Base-by-base conservation (phyloP, 2,329 filamentous ascomycete genomes). In the Fusarium ramigenum region DNA sequence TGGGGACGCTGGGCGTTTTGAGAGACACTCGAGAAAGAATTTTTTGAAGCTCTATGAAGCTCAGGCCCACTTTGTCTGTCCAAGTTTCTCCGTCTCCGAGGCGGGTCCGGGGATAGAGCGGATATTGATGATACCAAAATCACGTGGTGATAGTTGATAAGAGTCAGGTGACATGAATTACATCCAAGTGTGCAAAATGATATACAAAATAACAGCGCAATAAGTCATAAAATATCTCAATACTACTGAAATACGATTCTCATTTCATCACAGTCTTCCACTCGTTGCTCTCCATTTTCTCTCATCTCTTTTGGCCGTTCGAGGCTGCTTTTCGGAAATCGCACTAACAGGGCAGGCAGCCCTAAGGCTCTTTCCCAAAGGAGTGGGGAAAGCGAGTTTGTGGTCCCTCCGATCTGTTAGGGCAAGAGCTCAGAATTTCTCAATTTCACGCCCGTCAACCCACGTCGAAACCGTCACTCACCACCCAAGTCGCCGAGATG, bases 401-500 rank as follows among this genome's bases (percentile, higher is more conserved):
- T 79, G 76, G 79, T 78, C 73, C 77, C 74, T 77, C 77, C 61
- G 60, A 77, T 70, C 74, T 78, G 80, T 83, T 83, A 79, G 81
- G 79, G 79, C 79, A 83, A 83, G 83, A 84, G 81, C 85, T 86
- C 83, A 80, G 82, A 84, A 84, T 83, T 83, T 84, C 81, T 83
- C 82, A 82, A 82, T 79, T 80, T 78, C 83, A 85, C 50, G 82
- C 82, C 82, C 81, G 82, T 82, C 73, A 83, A 83, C 82, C 81
- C 83, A 86, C 84, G 83, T 83, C 85, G 86, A 87, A 84, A 83
- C 84, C 85, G 84, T 86, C 86, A 86, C 72, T 83, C 83, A 84
- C 84, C 82, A 83, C 81, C 82, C 84, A 84, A 82, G 79, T 83
- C 85, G 85, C 83, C 85, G 86, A 88, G 84, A 89, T 89, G 87